phyloP scores from a whole-genome alignment of 1,284 basidiomycete species.

The Xerocomus nothofagi region DNA sequence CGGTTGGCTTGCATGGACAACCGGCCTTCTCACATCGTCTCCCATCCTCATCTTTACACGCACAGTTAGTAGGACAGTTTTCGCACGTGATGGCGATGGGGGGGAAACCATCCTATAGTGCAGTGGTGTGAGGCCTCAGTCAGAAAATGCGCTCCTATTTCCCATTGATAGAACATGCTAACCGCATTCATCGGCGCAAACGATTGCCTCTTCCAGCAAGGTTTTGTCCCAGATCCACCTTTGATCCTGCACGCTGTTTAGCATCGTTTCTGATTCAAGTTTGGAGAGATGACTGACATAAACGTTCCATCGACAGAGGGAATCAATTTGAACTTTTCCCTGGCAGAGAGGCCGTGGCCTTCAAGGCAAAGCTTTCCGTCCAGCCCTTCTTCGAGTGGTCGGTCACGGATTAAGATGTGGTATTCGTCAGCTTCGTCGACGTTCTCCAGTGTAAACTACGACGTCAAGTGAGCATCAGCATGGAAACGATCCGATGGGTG shows the following conservation, averaged over 20 bases:
- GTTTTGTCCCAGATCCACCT: not conserved
- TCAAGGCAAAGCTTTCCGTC: not conserved
- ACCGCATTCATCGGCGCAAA: not conserved
- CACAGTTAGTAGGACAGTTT: not conserved
- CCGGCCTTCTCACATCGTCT: too few species aligned
- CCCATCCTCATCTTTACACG: too few species aligned
- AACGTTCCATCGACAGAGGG: not conserved
- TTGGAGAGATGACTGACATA: not conserved
- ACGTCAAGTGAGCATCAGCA: not conserved
- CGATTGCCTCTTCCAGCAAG: not conserved
- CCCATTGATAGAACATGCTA: not conserved
- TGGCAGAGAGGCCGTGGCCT: fast-evolving
- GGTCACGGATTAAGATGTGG: not conserved
- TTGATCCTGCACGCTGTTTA: slow-evolving; percentile 3
- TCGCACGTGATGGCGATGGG: too few species aligned
- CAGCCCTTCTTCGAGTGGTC: not conserved
- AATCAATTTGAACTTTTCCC: not conserved
- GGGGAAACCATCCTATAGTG: not conserved
- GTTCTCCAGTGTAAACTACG: not conserved
- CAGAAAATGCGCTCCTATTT: not conserved
- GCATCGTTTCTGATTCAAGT: not conserved
- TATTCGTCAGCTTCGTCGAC: not conserved
- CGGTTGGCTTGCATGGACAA: too few species aligned
- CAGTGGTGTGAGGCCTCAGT: not conserved
- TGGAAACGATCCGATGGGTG: not conserved